Evolutionary conservation across 495 filamentous ascomycete species (phyloP), one percentile per base, ranked within the genome.

Genomic region (Chaetomium cochliodes): DNA sequence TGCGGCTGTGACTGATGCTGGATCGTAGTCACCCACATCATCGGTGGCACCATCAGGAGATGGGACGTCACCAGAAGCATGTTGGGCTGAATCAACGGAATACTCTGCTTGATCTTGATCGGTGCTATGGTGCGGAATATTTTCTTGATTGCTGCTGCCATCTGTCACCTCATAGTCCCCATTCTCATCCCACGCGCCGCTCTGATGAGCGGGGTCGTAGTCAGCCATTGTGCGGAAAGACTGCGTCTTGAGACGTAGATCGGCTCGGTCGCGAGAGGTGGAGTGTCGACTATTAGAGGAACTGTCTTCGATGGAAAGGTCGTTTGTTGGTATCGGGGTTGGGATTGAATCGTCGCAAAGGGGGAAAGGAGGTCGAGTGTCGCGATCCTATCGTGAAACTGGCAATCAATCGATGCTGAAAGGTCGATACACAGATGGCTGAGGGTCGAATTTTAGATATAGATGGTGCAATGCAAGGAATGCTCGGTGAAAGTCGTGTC

Each of bases 91-190:
- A 67, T 79, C 79, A 79, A 78, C 69, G 76, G 76, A 70, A 74
- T 80, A 77, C 74, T 78, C 70, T 69, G 70, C 68, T 70, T 73
- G 52, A 65, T 74, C 74, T 73, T 78, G 69, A 71, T 81, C 68
- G 71, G 76, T 77, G 78, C 78, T 81, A 80, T 79, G 72, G 72
- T 80, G 71, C 72, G 82, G 78, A 80, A 76, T 84, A 79, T 84
- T 79, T 71, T 82, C 77, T 72, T 76, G 72, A 65, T 82, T 74
- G 68, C 66, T 74, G 68, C 66, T 63, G 69, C 78, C 81, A 70
- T 82, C 79, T 66, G 73, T 73, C 65, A 74, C 78, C 61, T 81
- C 81, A 72, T 77, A 85, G 67, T 79, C 80, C 70, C 82, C 80
- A 67, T 80, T 83, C 70, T 85, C 81, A 49, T 66, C 70, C 79